Percentiles rank a stretch among this genome's conserved stretches.
Conservation (phyloP, 345 rosid genomes). For the Eucalyptus dawsonii region DNA sequence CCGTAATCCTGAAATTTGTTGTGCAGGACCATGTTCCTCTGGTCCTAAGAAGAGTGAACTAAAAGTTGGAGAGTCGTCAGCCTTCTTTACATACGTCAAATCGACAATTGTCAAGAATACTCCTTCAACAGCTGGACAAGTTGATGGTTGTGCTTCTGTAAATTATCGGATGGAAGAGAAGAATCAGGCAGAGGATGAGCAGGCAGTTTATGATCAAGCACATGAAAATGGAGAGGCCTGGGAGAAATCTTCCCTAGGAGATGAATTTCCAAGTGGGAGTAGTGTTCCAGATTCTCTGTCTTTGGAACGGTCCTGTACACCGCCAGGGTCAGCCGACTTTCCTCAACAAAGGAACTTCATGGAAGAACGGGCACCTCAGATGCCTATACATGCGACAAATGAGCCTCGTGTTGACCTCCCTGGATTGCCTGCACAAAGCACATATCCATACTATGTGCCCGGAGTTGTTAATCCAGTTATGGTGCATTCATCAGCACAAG, state of each 20-base stretch:
- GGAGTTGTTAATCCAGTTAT: conserved; percentile 70
- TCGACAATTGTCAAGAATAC: conserved; percentile 28
- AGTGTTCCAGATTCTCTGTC: conserved; percentile 43
- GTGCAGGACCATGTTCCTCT: conserved; percentile 52
- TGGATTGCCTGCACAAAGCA: conserved; percentile 35
- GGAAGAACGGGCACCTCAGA: conserved; percentile 22
- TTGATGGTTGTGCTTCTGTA: conserved; percentile 7
- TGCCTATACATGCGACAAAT: conserved; percentile 19
- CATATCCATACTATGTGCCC: conserved; percentile 61
- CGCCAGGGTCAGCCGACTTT: conserved; percentile 41
- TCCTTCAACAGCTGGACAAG: conserved; percentile 1
- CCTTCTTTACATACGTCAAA: conserved; percentile 88
- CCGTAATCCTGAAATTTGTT: background rate
- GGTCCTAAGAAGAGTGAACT: conserved; percentile 75
- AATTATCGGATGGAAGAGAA: conserved; percentile 18
- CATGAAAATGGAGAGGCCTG: conserved; percentile 37
- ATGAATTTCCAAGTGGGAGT: conserved; percentile 41
- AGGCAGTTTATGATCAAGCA: conserved; percentile 12
- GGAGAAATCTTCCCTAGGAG: conserved; percentile 45
- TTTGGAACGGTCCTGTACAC: conserved; percentile 51
- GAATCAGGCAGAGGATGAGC: conserved; percentile 9
- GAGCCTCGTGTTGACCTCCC: conserved; percentile 33
- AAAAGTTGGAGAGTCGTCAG: conserved; percentile 83
- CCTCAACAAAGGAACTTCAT: conserved; percentile 21
- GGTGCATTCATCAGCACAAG: conserved; percentile 51